Evolutionary conservation across 306 rosid genomes (phyloP).

Genomic region (Ammopiptanthus mongolicus): DNA sequence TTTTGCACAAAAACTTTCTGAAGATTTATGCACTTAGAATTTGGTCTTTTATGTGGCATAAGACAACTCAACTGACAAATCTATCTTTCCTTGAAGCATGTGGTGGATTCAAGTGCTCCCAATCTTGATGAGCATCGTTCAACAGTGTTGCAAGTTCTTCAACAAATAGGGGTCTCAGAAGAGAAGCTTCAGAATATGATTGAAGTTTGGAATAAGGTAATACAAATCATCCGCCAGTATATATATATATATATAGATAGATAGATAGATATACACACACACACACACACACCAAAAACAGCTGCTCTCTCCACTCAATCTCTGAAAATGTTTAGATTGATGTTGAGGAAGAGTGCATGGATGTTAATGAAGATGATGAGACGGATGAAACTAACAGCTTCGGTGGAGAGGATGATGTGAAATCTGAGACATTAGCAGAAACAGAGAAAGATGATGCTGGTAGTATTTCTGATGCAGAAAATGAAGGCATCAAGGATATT

Average conservation of each 20-base stretch:
- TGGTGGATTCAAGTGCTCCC: slow-evolving; percentile 91
- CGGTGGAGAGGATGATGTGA: slow-evolving; percentile 29
- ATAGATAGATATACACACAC: too few relatives aligned
- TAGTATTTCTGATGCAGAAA: slow-evolving; percentile 15
- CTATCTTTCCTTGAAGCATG: slow-evolving; percentile 57
- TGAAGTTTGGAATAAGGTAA: slow-evolving; percentile 98
- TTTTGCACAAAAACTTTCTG: not conserved
- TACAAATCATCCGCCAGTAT: not conserved
- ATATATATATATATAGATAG: not conserved
- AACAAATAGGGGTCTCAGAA: slow-evolving; percentile 76
- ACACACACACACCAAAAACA: too few relatives aligned
- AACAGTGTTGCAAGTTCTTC: slow-evolving; percentile 78
- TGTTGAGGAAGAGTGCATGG: slow-evolving; percentile 42
- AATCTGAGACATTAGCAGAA: slow-evolving; percentile 7
- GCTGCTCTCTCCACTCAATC: slow-evolving; percentile 4
- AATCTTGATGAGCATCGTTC: slow-evolving; percentile 89
- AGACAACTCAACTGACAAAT: slow-evolving; percentile 9
- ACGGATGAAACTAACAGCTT: slow-evolving; percentile 30
- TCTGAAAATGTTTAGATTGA: slow-evolving; percentile 59
- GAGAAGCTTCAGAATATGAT: slow-evolving; percentile 84
- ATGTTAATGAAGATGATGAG: slow-evolving; percentile 33
- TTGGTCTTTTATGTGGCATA: not conserved
- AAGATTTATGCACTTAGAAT: not conserved
- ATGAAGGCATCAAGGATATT: slow-evolving; percentile 1
- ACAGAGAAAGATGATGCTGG: not conserved